Evolutionary conservation across 2,329 filamentous ascomycete species (phyloP), one percentile per base, ranked within the genome.

Genomic region (Chrysosporium queenslandicum): DNA sequence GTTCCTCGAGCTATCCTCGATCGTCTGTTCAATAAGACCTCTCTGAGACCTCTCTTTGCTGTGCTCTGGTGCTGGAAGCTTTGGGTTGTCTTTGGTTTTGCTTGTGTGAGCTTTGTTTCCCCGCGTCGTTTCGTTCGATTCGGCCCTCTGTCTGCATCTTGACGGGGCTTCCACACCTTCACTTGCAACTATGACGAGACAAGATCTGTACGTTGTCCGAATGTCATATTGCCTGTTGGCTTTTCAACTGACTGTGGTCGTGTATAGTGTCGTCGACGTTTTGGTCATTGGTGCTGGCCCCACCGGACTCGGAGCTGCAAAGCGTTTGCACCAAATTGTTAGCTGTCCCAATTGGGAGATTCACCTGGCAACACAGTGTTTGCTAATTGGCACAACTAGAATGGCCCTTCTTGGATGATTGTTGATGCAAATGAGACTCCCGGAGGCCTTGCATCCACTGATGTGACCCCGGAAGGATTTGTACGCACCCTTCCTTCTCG

Each of bases 261-360:
- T 34, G 58, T 63, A 50, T 71, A 94, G 89, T 71, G 84, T 88
- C 66, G 88, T 97, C 70, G 92, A 98, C 74, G 86, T 98, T 63
- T 87, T 98, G 68, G 83, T 98, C 72, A 96, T 97, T 76, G 92
- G 92, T 68, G 91, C 91, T 74, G 92, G 92, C 68, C 92, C 92
- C 64, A 97, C 92, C 67, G 92, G 92, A 74, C 82, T 97, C 63
- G 92, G 92, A 78, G 92, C 92, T 69, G 92, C 92, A 64, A 98
- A 98, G 79, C 87, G 92, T 69, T 81, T 98, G 61, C 86, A 97
- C 74, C 92, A 98, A 74, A 83, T 96, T 67, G 92, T 97, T 78
- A 62, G 84, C 68, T 5, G 14, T 27, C 14, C 40, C 40, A 58
- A 58, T 51, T 7, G 25, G 9, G n/a, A n/a, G n/a, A n/a, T 9